These are phyloP conservation scores for Pezizomycotina sp. DNA, from an alignment of 2,329 filamentous ascomycete species.

Conservation along the genomic window DNA sequence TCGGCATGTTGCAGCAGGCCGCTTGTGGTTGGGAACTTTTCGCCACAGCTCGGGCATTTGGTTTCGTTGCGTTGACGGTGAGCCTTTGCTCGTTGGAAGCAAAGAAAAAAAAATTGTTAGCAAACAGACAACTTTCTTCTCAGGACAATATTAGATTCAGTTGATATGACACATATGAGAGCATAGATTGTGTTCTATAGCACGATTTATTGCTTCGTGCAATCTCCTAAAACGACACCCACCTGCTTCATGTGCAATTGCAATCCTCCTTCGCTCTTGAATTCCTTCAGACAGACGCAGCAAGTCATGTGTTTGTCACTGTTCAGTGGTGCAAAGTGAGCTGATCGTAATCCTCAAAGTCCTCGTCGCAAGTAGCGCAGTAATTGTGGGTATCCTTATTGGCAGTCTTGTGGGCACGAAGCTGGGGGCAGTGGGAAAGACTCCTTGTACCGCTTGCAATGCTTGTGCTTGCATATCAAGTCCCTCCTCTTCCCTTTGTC, in stretches of 20 bases:
- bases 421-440: slow-evolving; percentile 13
- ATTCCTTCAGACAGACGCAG: slow-evolving; percentile 20
- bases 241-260: slow-evolving; percentile 20
- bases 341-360: slow-evolving; percentile 14
- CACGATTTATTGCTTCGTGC: not conserved
- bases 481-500: not conserved
- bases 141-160: not conserved
- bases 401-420: slow-evolving; percentile 18
- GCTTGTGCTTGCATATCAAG: slow-evolving; percentile 4
- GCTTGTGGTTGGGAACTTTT: slow-evolving; percentile 17
- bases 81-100: slow-evolving; percentile 6
- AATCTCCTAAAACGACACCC: too few relatives aligned
- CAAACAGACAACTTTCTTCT: not conserved
- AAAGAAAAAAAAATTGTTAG: not conserved
- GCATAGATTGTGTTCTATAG: not conserved
- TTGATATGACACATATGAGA: not conserved
- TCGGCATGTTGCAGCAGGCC: slow-evolving; percentile 23
- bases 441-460: slow-evolving; percentile 3
- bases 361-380: slow-evolving; percentile 20
- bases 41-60: slow-evolving; percentile 19
- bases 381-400: slow-evolving; percentile 13
- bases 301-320: slow-evolving; percentile 22
- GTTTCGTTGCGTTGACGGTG: slow-evolving; percentile 11
- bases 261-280: slow-evolving; percentile 19
- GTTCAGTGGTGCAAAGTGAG: slow-evolving; percentile 19